phyloP scores from a whole-genome alignment of 768 basidiomycete genomes.

The Chalciporus sphaerocephalus region DNA sequence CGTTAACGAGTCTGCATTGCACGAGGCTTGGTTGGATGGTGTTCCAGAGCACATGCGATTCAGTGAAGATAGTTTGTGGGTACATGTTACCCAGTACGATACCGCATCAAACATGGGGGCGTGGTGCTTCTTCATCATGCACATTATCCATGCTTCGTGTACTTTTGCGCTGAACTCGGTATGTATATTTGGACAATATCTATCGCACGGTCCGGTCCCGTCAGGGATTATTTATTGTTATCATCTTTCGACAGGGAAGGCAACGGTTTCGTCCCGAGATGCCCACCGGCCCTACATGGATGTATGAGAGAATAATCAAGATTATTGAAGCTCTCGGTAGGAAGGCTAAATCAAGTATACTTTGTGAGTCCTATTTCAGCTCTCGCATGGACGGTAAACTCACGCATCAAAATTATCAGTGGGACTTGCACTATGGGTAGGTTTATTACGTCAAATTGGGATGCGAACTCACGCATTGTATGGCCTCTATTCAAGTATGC shows the following conservation, averaged over 20 bases:
- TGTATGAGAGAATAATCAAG: conserved; percentile 37
- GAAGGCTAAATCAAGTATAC: conserved; percentile 40
- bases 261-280: conserved; percentile 30
- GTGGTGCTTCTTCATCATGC: conserved; percentile 78
- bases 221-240: not conserved
- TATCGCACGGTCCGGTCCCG: not conserved
- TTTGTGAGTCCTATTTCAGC: conserved; percentile 41
- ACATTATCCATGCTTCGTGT: conserved; percentile 67
- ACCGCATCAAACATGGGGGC: conserved; percentile 74
- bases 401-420: conserved; percentile 39
- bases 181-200: conserved; percentile 25
- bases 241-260: conserved; percentile 21
- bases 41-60: conserved; percentile 73
- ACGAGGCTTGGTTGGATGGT: conserved; percentile 58
- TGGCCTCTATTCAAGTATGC: conserved; percentile 67
- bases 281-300: conserved; percentile 28
- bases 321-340: conserved; percentile 38
- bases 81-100: conserved; percentile 74
- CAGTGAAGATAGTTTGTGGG: conserved; percentile 60
- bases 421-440: conserved; percentile 59
- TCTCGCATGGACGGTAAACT: conserved; percentile 15
- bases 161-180: conserved; percentile 62
- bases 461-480: conserved; percentile 10
- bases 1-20: conserved; percentile 8
- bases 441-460: conserved; percentile 30